These are phyloP conservation scores for Dryadomyces quercus-mongolicae DNA, from an alignment of 2,329 filamentous ascomycete genomes.

Conservation along the genomic window DNA sequence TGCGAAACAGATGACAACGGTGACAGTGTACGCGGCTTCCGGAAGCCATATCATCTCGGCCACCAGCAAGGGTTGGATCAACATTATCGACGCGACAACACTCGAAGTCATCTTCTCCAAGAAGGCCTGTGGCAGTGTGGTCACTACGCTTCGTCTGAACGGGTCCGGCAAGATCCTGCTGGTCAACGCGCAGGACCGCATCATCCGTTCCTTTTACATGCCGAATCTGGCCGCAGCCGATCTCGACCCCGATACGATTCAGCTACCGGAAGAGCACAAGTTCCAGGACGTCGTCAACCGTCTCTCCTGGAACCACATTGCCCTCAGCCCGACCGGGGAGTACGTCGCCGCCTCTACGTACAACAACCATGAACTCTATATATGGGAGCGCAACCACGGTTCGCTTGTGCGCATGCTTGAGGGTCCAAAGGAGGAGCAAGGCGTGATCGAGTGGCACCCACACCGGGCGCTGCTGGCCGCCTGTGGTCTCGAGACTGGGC, in stretches of 20 bases:
- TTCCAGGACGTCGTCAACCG: slow-evolving; percentile 97
- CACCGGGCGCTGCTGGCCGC: slow-evolving; percentile 76
- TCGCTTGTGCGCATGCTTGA: slow-evolving; percentile 95
- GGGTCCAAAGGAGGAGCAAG: slow-evolving; percentile 90
- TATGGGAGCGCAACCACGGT: slow-evolving; percentile 90
- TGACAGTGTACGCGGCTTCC: slow-evolving; percentile 73
- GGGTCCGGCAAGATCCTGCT: slow-evolving; percentile 77
- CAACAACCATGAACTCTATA: slow-evolving; percentile 97
- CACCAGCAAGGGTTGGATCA: slow-evolving; percentile 91
- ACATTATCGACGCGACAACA: slow-evolving; percentile 78
- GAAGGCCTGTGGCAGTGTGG: slow-evolving; percentile 74
- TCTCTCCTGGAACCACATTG: slow-evolving; percentile 92
- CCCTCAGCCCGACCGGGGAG: slow-evolving; percentile 86
- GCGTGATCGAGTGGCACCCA: slow-evolving; percentile 96
- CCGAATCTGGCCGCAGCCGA: slow-evolving; percentile 60
- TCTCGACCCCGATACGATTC: slow-evolving; percentile 73
- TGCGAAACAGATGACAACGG: slow-evolving; percentile 88
- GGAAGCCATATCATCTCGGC: slow-evolving; percentile 86
- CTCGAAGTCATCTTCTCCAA: slow-evolving; percentile 80
- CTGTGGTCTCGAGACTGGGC: slow-evolving; percentile 82
- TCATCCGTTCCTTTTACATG: slow-evolving; percentile 84
- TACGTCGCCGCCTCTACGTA: slow-evolving; percentile 94
- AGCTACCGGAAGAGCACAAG: slow-evolving; percentile 89
- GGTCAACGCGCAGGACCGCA: slow-evolving; percentile 86
- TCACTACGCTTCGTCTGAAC: slow-evolving; percentile 78